Conservation (phyloP, 306 rosid species). For the Gastrolobium bilobum region DNA sequence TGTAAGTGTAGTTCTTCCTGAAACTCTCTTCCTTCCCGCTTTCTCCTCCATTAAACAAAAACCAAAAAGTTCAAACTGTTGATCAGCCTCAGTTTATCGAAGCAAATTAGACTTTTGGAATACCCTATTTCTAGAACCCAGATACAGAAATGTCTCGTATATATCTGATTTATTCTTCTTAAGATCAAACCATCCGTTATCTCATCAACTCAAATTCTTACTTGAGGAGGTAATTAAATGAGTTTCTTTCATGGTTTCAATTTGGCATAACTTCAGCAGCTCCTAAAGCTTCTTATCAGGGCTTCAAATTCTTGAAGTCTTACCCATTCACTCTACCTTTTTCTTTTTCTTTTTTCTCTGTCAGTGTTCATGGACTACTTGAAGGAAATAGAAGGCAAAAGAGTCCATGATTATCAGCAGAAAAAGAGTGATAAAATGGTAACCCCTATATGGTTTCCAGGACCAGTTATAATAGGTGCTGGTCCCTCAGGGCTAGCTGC, state of each 20-base stretch:
- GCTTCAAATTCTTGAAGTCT: slow-evolving; percentile 30
- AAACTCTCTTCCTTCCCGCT: slow-evolving; percentile 37
- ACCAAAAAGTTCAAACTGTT: slow-evolving; percentile 38
- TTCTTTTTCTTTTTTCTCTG: no score
- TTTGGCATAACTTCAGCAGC: slow-evolving; percentile 13
- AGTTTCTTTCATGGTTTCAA: slow-evolving; percentile 31
- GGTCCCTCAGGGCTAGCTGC: slow-evolving; percentile 96
- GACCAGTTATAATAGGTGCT: slow-evolving; percentile 90
- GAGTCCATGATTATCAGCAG: slow-evolving; percentile 60
- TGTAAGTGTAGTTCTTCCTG: slow-evolving; percentile 10
- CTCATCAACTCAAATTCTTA: slow-evolving; percentile 28
- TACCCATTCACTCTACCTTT: background rate
- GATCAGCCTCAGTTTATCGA: slow-evolving; percentile 21
- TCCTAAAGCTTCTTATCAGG: background rate
- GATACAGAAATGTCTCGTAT: slow-evolving; percentile 10
- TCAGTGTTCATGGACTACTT: slow-evolving; percentile 62
- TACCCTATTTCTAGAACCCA: slow-evolving; percentile 37
- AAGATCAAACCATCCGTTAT: slow-evolving; percentile 4
- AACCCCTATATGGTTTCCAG: slow-evolving; percentile 51
- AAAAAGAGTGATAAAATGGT: slow-evolving; percentile 40
- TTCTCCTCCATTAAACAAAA: slow-evolving; percentile 37
- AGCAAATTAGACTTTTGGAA: slow-evolving; percentile 27
- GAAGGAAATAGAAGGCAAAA: slow-evolving; percentile 80
- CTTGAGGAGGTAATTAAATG: background rate
- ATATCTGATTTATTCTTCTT: background rate